Evolutionary conservation across 2,329 filamentous ascomycete species (phyloP).

Genomic region (Lasiodiplodia theobromae): DNA sequence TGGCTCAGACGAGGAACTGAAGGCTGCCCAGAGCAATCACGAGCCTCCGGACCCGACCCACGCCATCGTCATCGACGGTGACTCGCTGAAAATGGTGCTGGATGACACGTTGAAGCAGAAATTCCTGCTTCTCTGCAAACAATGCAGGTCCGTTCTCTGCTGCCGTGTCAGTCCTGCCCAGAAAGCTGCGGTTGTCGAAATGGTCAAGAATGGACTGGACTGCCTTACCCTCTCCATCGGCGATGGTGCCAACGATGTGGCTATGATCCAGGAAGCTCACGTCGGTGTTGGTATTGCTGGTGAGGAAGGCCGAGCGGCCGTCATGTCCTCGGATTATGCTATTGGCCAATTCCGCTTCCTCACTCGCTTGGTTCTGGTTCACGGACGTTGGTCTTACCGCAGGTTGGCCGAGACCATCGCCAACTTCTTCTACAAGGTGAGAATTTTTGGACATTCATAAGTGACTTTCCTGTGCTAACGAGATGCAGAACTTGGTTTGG

Average conservation of each 20-base stretch:
- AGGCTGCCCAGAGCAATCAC: slow-evolving; percentile 79
- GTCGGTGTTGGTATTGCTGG: slow-evolving; percentile 96
- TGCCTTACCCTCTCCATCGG: slow-evolving; percentile 96
- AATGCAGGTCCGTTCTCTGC: slow-evolving; percentile 95
- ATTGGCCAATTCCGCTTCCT: slow-evolving; percentile 94
- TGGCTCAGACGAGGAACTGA: slow-evolving; percentile 85
- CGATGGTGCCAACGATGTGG: slow-evolving; percentile 94
- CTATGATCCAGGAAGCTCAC: slow-evolving; percentile 97
- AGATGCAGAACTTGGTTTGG: slow-evolving; percentile 84
- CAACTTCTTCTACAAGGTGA: slow-evolving; percentile 95
- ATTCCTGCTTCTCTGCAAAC: slow-evolving; percentile 93
- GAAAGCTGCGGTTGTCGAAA: slow-evolving; percentile 93
- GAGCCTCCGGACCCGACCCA: slow-evolving; percentile 87
- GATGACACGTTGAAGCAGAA: slow-evolving; percentile 85
- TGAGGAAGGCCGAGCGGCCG: slow-evolving; percentile 88
- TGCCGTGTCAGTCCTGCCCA: slow-evolving; percentile 97
- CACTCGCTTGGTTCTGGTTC: slow-evolving; percentile 83
- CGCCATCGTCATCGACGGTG: slow-evolving; percentile 92
- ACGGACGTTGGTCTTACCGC: slow-evolving; percentile 96
- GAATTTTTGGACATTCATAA: slow-evolving; percentile 46
- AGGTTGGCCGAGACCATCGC: slow-evolving; percentile 90
- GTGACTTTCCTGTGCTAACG: slow-evolving; percentile 38
- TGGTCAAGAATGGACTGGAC: slow-evolving; percentile 94
- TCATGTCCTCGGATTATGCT: slow-evolving; percentile 95
- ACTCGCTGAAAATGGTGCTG: slow-evolving; percentile 87